These are phyloP conservation scores for Musa troglodytarum DNA, from an alignment of 176 grass and related monocot species.

Conservation along the genomic window DNA sequence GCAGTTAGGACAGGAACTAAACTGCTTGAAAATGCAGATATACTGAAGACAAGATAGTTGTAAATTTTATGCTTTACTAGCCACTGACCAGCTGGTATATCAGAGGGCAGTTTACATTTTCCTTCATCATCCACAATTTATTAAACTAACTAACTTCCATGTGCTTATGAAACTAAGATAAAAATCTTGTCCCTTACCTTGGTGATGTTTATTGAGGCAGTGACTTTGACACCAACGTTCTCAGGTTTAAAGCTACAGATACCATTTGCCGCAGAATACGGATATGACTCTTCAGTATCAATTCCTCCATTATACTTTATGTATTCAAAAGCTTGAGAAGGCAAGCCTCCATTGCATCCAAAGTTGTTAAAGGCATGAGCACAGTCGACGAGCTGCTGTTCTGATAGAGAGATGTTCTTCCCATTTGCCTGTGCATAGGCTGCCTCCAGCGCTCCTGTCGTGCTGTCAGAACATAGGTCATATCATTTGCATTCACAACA, in stretches of 20 bases:
- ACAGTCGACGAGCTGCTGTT: slow-evolving; percentile 94
- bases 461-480: slow-evolving; percentile 37
- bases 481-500: not conserved
- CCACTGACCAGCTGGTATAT: too few relatives aligned
- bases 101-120: too few relatives aligned
- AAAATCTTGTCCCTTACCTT: slow-evolving; percentile 29
- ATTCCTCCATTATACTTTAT: slow-evolving; percentile 85
- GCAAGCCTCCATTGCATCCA: slow-evolving; percentile 75
- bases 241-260: slow-evolving; percentile 46
- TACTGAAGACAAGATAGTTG: too few relatives aligned
- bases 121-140: too few relatives aligned
- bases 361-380: slow-evolving; percentile 64
- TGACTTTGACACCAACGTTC: slow-evolving; percentile 66
- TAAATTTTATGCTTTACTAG: too few relatives aligned
- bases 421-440: slow-evolving; percentile 82
- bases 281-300: slow-evolving; percentile 86
- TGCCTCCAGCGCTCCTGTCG: slow-evolving; percentile 91
- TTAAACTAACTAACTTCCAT: not conserved
- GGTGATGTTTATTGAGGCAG: slow-evolving; percentile 72
- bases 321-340: slow-evolving; percentile 90
- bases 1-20: too few relatives aligned
- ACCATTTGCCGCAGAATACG: slow-evolving; percentile 62
- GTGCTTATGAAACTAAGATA: not conserved
- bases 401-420: slow-evolving; percentile 66
- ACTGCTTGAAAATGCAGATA: too few relatives aligned